phyloP scores from a whole-genome alignment of 1,284 basidiomycete species.

The Leccinum griseonigrum region DNA sequence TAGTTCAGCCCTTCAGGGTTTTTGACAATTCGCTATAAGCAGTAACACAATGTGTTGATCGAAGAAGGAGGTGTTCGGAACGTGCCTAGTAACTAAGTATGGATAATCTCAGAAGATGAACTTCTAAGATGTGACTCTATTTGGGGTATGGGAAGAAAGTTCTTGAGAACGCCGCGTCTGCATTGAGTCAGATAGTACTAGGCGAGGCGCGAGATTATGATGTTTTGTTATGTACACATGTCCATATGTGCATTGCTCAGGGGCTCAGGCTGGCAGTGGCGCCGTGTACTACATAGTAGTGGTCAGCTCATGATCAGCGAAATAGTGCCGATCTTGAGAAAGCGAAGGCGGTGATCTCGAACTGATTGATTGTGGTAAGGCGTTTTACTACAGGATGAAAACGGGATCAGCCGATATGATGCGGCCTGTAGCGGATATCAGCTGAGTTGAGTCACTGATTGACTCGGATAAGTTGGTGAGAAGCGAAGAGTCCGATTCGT shows the following conservation, averaged over 20 bases:
- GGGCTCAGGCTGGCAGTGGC: not conserved
- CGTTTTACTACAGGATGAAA: conserved; percentile 5
- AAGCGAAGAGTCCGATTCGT: not conserved
- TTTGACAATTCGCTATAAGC: conserved; percentile 25
- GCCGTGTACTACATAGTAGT: not conserved
- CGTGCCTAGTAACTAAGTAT: conserved; percentile 16
- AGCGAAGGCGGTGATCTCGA: conserved; percentile 17
- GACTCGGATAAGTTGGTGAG: conserved; percentile 5
- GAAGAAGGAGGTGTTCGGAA: conserved; percentile 25
- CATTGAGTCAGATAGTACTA: conserved; percentile 9
- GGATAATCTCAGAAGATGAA: too few species aligned
- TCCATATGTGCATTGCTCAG: not conserved
- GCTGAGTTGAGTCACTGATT: conserved; percentile 1
- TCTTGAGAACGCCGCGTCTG: conserved; percentile 24
- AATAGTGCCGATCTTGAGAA: conserved; percentile 6
- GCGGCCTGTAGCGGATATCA: conserved; percentile 23
- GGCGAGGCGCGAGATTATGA: conserved; percentile 18
- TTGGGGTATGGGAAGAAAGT: conserved; percentile 27
- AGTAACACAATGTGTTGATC: conserved; percentile 14
- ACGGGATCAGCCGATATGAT: conserved; percentile 14
- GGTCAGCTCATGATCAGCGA: conserved; percentile 15
- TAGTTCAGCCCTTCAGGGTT: conserved; percentile 34
- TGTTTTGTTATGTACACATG: conserved; percentile 24
- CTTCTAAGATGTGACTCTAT: conserved; percentile 6
- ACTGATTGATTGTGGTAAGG: conserved; percentile 7